Conservation (phyloP, 2,329 filamentous ascomycete species). For the Arthroderma uncinatum region DNA sequence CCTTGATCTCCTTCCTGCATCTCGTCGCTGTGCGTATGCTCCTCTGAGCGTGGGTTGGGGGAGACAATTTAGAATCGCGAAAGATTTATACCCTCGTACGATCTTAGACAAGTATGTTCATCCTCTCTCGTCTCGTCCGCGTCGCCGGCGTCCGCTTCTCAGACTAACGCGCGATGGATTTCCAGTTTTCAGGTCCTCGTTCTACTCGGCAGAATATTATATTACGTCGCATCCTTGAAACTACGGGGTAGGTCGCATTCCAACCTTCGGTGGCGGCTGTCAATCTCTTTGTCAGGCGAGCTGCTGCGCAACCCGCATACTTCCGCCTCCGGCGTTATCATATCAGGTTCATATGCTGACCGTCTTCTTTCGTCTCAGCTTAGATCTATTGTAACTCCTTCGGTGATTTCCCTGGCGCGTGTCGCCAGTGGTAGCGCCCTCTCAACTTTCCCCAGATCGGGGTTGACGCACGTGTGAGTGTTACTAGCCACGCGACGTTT, state of each 20-base stretch:
- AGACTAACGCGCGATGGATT: neutral
- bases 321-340: neutral
- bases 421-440: neutral
- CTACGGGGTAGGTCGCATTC: neutral
- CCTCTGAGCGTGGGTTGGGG: neutral
- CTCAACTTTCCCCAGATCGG: neutral
- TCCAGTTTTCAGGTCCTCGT: neutral
- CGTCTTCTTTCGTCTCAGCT: neutral
- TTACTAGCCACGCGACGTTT: conserved; percentile 3
- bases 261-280: neutral
- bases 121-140: neutral
- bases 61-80: neutral
- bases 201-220: neutral
- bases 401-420: neutral
- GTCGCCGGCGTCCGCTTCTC: neutral
- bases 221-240: neutral
- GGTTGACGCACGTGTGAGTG: neutral
- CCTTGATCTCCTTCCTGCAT: neutral
- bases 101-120: neutral
- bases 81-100: neutral
- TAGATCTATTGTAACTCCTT: neutral
- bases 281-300: neutral
- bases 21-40: neutral
- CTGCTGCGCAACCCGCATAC: neutral
- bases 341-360: neutral